Evolutionary conservation across 176 grass and related monocot genomes (phyloP), one percentile per base, ranked within the genome.

Genomic region (Eleusine coracana): DNA sequence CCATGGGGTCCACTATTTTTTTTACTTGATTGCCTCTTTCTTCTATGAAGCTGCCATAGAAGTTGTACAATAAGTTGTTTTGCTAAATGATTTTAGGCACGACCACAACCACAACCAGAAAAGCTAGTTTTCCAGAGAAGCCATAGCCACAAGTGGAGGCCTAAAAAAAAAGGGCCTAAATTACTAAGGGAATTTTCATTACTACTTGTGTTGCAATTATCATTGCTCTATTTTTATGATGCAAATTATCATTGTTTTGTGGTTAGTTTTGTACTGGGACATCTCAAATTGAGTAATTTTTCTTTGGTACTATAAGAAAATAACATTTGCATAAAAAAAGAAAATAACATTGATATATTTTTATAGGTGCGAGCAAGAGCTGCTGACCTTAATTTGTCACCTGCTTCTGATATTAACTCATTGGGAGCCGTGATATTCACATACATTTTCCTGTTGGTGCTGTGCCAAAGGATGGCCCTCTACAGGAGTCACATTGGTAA

Each of bases 401-500:
- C 85, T 63, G 75, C 80, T 77, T 78, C 82, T 9, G 92, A 89
- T 62, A 88, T 91, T 70, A 95, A 92, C 86, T 75, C 95, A 49
- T 78, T 98, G 80, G 96, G 78, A 90, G 71, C 52, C 92, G 91
- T 60, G 96, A 99, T 71, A 88, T 99, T 74, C 96, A 99, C 74
- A 96, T 99, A 80, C 96, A 99, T 88, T 99, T 99, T 85, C 96
- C 96, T 74, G 96, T 93, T 73, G 96, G 96, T 87, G 93, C 93
- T n/a, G 93, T 99, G 59, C 96, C 96, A 3, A 99, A 99, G 85
- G 96, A 99, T 93, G 96, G 96, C 75, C 96, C 96, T 99, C 96
- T 21, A 93, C 96, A 36, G 96, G 96, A 75, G 91, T 99, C 41
- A 99, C 96, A 78, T 70, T 99, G 66, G 96, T 99, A 65, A 96